Evolutionary conservation across 2,329 filamentous ascomycete species (phyloP), one percentile per base, ranked within the genome.

Genomic region (Colletotrichum sojae): DNA sequence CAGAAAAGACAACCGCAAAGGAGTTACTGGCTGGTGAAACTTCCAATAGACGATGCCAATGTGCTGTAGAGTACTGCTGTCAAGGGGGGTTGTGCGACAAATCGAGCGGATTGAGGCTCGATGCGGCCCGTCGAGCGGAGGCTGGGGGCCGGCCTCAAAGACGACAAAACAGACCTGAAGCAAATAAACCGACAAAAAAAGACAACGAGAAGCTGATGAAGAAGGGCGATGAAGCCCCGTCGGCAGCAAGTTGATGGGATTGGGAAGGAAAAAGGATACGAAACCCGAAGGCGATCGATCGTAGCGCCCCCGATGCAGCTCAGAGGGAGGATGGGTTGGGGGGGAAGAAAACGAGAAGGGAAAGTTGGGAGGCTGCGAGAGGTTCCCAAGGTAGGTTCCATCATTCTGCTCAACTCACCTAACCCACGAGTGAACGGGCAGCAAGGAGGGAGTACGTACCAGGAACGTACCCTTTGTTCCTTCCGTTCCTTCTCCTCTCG

Each of bases 351-450:
- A 76, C 73, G 76, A 77, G 78, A 76, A 76, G 74, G 76, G 78
- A 76, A 77, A 78, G 78, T 78, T 76, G 78, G 79, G 78, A 80
- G 77, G 77, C 76, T 77, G 77, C 75, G 76, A 70, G 57, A 68
- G 61, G 63, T 69, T 67, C 59, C 59, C 52, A 63, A 67, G 59
- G 52, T 62, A 69, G 61, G 61, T 65, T 55, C 65, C 65, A 68
- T 69, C 61, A 80, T 78, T 62, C 77, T 81, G 76, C 73, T 74
- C 78, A 82, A 83, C 80, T 83, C 75, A 76, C 81, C 81, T 83
- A 74, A 83, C 81, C 81, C 81, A 83, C 76, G 76, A 78, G 71
- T 76, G 77, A 80, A 80, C 78, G 78, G 78, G 76, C 74, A 73
- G 61, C 52, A 64, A 64, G 61, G 54, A 58, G 61, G 40, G 61